Conservation (phyloP, 257 asterid species). For the Buddleja alternifolia region DNA sequence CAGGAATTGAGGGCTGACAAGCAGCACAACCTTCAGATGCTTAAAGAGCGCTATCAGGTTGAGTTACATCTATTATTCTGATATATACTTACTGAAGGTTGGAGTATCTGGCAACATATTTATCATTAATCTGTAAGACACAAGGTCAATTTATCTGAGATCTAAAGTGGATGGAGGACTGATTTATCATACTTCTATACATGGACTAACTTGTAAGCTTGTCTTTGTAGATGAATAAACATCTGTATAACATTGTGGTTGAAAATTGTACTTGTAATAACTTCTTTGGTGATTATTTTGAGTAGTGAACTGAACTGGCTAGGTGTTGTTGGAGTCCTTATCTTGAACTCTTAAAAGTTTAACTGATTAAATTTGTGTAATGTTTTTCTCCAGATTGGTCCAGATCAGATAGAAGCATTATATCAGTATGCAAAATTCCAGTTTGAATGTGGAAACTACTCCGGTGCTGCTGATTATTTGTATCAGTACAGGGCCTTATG, state of each 20-base stretch:
- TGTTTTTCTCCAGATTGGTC: conserved; percentile 70
- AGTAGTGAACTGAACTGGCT: neutral
- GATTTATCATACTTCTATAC: neutral
- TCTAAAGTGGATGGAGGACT: conserved; percentile 3
- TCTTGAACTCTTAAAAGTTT: conserved; percentile 7
- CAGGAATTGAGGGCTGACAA: conserved; percentile 93
- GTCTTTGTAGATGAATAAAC: neutral
- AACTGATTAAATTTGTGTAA: conserved; percentile 15
- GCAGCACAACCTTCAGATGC: conserved; percentile 93
- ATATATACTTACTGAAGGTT: neutral
- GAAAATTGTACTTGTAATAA: neutral
- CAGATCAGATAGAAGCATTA: conserved; percentile 88
- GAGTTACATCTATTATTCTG: conserved; percentile 1
- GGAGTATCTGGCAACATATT: neutral
- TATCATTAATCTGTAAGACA: neutral
- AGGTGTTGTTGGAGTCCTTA: neutral
- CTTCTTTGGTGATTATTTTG: neutral
- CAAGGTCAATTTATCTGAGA: neutral
- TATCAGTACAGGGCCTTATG: conserved; percentile 83
- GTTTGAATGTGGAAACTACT: conserved; percentile 98
- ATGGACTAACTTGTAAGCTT: neutral
- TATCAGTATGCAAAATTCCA: conserved; percentile 93
- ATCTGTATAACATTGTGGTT: neutral
- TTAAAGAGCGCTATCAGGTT: conserved; percentile 92
- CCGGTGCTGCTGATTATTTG: conserved; percentile 96